Base-by-base conservation (phyloP, 2,329 filamentous ascomycete species). In the Sordariomycetes sp. region DNA sequence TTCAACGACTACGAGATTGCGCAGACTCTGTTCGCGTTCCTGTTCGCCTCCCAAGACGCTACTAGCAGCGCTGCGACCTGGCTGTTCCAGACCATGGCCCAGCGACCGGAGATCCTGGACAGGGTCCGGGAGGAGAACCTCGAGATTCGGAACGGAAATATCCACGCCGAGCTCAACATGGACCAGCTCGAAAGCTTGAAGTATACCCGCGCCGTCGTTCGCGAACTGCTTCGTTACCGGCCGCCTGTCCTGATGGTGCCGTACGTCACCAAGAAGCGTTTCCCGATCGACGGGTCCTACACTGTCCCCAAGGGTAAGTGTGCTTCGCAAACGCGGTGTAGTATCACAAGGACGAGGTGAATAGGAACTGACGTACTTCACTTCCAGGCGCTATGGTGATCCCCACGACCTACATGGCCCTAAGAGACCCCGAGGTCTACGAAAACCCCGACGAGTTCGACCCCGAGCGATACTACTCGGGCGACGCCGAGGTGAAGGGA, bases 241-340 rank as follows among this genome's bases (percentile, higher is more conserved):
- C 94, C 94, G 63, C 94, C 94, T 59, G 94, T 99, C 67, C 82
- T 97, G 72, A 96, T 99, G 90, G 90, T 97, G 55, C 94, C 94
- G 37, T 97, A 97, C 73, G 72, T 92, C 61, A 90, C 86, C 63
- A 97, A 97, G 86, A 96, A 96, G 79, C 77, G 89, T 59, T 99
- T 97, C 81, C 92, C 92, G 55, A 87, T 99, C 65, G 90, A 88
- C 28, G 83, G 88, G 40, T 81, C 79, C 40, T 97, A 97, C 75
- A 96, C 91, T n/a, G 86, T 93, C 55, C 89, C 90, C 67, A 97
- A 97, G 78, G 89, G 83, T 83, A 68, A 68, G 75, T 63, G 34
- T 34, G 4, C n/a, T 10, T 7, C n/a, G 8, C 16, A 5, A 48
- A 3, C 12, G 43, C n/a, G n/a, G n/a, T n/a, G 16, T 37, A 14